Conservation (phyloP, 1,284 basidiomycete genomes). For the Chiua sp. region DNA sequence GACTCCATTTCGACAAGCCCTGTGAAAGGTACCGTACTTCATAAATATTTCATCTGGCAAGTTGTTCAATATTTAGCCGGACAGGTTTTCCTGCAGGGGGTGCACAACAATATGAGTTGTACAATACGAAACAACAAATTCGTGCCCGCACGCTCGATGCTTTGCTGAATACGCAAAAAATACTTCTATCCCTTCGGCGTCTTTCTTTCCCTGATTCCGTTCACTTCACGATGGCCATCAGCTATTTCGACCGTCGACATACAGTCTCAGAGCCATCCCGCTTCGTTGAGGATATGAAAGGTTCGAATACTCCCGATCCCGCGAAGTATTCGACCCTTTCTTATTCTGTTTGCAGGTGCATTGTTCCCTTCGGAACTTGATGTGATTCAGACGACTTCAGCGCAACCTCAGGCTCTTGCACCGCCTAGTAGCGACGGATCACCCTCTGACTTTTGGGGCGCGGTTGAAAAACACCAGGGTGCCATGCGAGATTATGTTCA, state of each 20-base stretch:
- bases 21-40: slow-evolving; percentile 48
- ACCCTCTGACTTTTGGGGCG: slow-evolving; percentile 13
- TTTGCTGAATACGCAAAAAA: slow-evolving; percentile 55
- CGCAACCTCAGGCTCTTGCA: not conserved
- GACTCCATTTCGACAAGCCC: slow-evolving; percentile 63
- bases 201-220: slow-evolving; percentile 43
- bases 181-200: slow-evolving; percentile 68
- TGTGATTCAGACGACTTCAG: not conserved
- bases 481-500: slow-evolving; percentile 3
- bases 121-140: slow-evolving; percentile 68
- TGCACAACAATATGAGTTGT: slow-evolving; percentile 77
- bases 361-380: not conserved
- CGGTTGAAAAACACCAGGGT: slow-evolving; percentile 2
- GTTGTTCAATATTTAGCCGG: not conserved
- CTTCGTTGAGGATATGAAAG: slow-evolving; percentile 1
- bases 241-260: slow-evolving; percentile 79
- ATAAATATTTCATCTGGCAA: too few relatives aligned
- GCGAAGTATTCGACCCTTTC: not conserved
- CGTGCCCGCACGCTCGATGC: slow-evolving; percentile 59
- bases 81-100: slow-evolving; percentile 69
- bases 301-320: not conserved
- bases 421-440: not conserved
- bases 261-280: slow-evolving; percentile 40
- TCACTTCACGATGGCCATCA: slow-evolving; percentile 63
- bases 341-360: slow-evolving; percentile 7